Conservation (phyloP, 1,284 basidiomycete genomes). For the Anthracocystis panici-leucophaei region DNA sequence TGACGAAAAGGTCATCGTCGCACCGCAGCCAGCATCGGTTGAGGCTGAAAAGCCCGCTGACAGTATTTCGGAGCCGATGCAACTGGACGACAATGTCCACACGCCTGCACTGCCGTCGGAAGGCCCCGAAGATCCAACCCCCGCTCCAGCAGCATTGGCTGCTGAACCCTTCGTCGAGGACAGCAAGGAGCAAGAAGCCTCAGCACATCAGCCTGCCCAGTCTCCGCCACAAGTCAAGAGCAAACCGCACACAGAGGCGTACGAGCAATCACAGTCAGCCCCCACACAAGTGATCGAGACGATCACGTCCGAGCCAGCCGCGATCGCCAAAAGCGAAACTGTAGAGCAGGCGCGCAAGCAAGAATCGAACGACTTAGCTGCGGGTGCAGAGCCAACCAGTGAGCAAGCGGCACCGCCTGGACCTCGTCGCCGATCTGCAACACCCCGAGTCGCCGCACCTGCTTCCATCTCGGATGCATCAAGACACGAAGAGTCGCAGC, state of each 20-base stretch:
- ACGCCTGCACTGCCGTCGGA: constrained; percentile 32
- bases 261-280: constrained; percentile 6
- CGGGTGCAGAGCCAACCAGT: background rate
- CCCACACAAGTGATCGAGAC: constrained; percentile 2
- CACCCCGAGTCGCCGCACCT: constrained; percentile 1
- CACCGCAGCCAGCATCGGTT: background rate
- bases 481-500: constrained; percentile 10
- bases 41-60: constrained; percentile 9
- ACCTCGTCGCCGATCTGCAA: constrained; percentile 10
- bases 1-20: constrained; percentile 20
- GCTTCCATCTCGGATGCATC: background rate
- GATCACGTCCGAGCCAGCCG: background rate
- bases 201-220: background rate
- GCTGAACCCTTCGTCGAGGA: background rate
- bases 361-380: background rate
- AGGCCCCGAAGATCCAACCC: constrained; percentile 7
- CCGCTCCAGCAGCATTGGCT: background rate
- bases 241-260: constrained; percentile 14
- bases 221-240: constrained; percentile 12
- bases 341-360: constrained; percentile 2
- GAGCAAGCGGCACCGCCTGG: constrained; percentile 4
- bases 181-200: background rate
- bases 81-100: constrained; percentile 33
- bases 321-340: background rate
- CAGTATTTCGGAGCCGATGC: constrained; percentile 20